phyloP scores from a whole-genome alignment of 1,284 basidiomycete genomes.

The Omphalotus olearius region DNA sequence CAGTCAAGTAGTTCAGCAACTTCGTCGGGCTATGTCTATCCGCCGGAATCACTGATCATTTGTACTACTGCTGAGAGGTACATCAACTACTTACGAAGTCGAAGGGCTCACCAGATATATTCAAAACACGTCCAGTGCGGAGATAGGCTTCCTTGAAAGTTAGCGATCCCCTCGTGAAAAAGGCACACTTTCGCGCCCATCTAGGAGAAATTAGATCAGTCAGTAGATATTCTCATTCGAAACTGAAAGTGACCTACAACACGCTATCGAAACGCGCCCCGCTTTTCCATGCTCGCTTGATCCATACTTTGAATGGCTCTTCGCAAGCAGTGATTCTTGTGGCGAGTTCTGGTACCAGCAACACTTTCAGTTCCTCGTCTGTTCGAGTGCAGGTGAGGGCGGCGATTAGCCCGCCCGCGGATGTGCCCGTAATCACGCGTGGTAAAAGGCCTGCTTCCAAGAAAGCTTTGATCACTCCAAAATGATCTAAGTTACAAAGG shows the following conservation, averaged over 20 bases:
- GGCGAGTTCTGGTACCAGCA: conserved; percentile 82
- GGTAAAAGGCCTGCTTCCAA: conserved; percentile 87
- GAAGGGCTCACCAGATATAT: conserved; percentile 57
- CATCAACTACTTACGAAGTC: not conserved
- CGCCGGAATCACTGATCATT: conserved; percentile 72
- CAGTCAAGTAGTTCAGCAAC: conserved; percentile 92
- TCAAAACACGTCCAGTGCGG: conserved; percentile 89
- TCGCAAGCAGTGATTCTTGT: conserved; percentile 90
- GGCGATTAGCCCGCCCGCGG: conserved; percentile 90
- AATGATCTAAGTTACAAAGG: conserved; percentile 57
- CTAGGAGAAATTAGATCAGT: conserved; percentile 19
- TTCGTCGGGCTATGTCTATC: conserved; percentile 96
- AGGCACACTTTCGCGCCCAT: conserved; percentile 93
- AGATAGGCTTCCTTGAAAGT: conserved; percentile 96
- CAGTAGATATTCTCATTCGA: not conserved
- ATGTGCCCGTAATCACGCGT: conserved; percentile 88
- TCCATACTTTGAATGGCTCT: conserved; percentile 62
- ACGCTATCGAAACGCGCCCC: conserved; percentile 94
- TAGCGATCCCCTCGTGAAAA: conserved; percentile 92
- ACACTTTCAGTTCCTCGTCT: conserved; percentile 77
- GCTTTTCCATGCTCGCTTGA: conserved; percentile 69
- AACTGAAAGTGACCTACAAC: conserved; percentile 23
- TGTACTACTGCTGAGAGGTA: not conserved
- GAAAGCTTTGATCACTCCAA: conserved; percentile 91
- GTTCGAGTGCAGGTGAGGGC: conserved; percentile 85